phyloP scores from a whole-genome alignment of 257 asterid genomes.

The Petunia axillaris region DNA sequence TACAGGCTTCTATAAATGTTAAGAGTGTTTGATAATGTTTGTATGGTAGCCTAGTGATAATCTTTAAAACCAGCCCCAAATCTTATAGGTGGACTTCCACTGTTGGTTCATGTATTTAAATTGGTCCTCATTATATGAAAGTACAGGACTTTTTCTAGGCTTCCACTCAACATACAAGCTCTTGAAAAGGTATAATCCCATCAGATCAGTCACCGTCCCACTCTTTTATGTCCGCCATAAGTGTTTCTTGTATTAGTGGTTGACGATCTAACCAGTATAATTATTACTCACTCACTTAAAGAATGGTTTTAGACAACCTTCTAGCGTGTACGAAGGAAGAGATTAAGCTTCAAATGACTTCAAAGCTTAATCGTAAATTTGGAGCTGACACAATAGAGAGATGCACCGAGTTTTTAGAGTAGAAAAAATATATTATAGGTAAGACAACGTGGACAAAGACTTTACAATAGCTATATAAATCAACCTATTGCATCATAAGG shows the following conservation, averaged over 20 bases:
- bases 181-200: neutral
- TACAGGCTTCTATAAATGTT: neutral
- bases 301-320: neutral
- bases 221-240: neutral
- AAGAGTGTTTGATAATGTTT: neutral
- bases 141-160: neutral
- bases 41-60: neutral
- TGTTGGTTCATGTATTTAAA: neutral
- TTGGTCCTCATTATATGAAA: neutral
- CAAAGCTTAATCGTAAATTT: neutral
- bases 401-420: neutral
- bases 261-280: neutral
- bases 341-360: neutral
- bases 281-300: neutral
- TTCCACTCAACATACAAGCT: neutral
- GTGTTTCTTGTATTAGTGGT: neutral
- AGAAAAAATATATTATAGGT: neutral
- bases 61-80: neutral
- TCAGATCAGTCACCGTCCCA: neutral
- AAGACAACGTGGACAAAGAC: neutral
- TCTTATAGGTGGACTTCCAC: neutral
- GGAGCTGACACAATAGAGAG: neutral
- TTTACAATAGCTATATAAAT: slow-evolving; percentile 7
- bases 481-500: slow-evolving; percentile 27
- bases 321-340: neutral